Conservation (phyloP, 2,329 filamentous ascomycete genomes). For the Ascochyta koolunga region DNA sequence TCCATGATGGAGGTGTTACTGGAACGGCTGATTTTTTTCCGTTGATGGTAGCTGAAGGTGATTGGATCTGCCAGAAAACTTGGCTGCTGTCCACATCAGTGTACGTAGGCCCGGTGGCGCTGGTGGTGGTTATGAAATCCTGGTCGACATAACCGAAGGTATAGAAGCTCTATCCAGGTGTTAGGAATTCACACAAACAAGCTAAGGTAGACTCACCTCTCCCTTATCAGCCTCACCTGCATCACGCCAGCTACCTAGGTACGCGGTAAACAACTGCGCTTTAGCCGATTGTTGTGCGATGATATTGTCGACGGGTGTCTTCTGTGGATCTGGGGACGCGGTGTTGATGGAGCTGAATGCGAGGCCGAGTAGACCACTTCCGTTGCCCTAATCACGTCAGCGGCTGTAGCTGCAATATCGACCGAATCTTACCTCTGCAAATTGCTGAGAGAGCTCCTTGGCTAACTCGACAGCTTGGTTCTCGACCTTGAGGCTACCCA, state of each 20-base stretch:
- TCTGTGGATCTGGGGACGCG: slow-evolving; percentile 60
- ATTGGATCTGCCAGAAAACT: slow-evolving; percentile 67
- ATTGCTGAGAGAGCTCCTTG: slow-evolving; percentile 63
- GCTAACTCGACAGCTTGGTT: slow-evolving; percentile 71
- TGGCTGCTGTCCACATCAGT: slow-evolving; percentile 60
- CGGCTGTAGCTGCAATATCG: no score
- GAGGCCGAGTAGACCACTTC: slow-evolving; percentile 71
- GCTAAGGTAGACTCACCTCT: slow-evolving; percentile 25
- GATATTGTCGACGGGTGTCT: slow-evolving; percentile 72
- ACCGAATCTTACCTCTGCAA: slow-evolving; percentile 48
- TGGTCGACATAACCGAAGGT: slow-evolving; percentile 63
- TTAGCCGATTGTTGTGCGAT: slow-evolving; percentile 58
- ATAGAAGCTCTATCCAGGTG: slow-evolving; percentile 38
- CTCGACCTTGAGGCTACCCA: slow-evolving; percentile 67
- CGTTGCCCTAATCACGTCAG: slow-evolving; percentile 46
- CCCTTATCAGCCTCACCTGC: slow-evolving; percentile 50
- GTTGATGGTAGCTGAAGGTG: slow-evolving; percentile 58
- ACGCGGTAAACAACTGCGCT: slow-evolving; percentile 65
- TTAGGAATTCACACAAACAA: background rate
- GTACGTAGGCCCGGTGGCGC: slow-evolving; percentile 62
- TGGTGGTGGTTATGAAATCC: slow-evolving; percentile 50
- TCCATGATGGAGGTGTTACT: slow-evolving; percentile 61
- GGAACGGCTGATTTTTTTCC: slow-evolving; percentile 37
- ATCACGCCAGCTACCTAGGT: slow-evolving; percentile 64
- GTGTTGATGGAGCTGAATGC: slow-evolving; percentile 71